These are phyloP conservation scores for Collybiopsis confluens DNA, from an alignment of 768 basidiomycete species.

Conservation along the genomic window DNA sequence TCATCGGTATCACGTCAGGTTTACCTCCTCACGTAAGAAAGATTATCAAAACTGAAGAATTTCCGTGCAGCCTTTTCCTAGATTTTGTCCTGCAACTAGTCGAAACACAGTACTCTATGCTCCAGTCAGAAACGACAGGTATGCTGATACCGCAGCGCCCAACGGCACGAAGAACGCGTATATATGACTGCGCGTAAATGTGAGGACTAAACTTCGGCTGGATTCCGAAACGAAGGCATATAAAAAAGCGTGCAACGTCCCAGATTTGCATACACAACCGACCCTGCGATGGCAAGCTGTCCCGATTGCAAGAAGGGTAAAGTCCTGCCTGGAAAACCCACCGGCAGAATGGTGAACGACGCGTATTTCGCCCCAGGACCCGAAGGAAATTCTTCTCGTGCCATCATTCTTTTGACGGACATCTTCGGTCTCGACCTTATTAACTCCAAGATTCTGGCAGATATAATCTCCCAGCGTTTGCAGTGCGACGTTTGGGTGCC, in stretches of 20 bases:
- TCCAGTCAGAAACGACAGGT: too few species aligned
- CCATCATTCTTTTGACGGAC: slow-evolving; percentile 53
- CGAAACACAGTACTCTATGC: too few species aligned
- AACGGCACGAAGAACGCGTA: too few species aligned
- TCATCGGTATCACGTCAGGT: too few species aligned
- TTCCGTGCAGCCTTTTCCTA: too few species aligned
- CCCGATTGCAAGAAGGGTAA: slow-evolving; percentile 37
- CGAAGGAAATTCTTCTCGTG: slow-evolving; percentile 24
- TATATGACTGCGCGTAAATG: too few species aligned
- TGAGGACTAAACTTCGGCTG: not conserved
- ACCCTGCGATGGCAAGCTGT: slow-evolving; percentile 16
- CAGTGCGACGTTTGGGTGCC: slow-evolving; percentile 63
- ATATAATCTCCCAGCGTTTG: slow-evolving; percentile 42
- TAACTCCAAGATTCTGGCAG: slow-evolving; percentile 56
- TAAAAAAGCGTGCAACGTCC: too few species aligned
- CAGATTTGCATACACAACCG: not conserved
- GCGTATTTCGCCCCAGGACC: slow-evolving; percentile 41
- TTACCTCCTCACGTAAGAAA: too few species aligned
- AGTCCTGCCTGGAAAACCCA: slow-evolving; percentile 41
- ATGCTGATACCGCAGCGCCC: too few species aligned
- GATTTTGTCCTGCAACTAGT: too few species aligned
- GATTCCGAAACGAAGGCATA: not conserved
- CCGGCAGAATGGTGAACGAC: slow-evolving; percentile 34
- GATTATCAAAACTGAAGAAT: too few species aligned
- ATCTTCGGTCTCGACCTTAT: slow-evolving; percentile 49